Percentiles rank a stretch among this genome's conserved stretches.
Evolutionary conservation across 1,284 basidiomycete species (phyloP).

Genomic region (Laetiporus sulphureus): DNA sequence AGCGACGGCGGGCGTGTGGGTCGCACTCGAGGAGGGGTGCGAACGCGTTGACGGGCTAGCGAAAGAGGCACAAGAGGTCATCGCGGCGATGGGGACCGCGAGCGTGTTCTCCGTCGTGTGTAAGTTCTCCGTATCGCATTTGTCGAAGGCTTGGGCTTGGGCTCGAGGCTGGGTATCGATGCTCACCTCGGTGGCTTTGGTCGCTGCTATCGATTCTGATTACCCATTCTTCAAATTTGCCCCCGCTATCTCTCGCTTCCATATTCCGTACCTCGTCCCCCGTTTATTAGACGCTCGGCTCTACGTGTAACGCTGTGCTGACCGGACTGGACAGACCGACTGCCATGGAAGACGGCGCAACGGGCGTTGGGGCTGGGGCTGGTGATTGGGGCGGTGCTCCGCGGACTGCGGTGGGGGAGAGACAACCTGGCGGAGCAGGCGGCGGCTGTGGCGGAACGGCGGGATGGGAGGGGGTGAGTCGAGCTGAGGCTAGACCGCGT

Average conservation of each 20-base stretch:
- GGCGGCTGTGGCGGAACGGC: background rate
- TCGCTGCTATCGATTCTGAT: no score
- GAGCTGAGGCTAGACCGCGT: no score
- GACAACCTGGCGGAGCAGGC: slow-evolving; percentile 28
- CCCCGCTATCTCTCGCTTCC: no score
- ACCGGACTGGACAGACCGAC: slow-evolving; percentile 40
- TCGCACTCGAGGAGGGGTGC: slow-evolving; percentile 60
- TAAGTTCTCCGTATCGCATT: slow-evolving; percentile 44
- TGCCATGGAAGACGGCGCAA: slow-evolving; percentile 44
- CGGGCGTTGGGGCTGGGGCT: slow-evolving; percentile 47
- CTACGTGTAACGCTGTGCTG: slow-evolving; percentile 1
- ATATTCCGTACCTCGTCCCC: background rate
- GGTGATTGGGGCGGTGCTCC: slow-evolving; percentile 46
- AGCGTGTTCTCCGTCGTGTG: slow-evolving; percentile 53
- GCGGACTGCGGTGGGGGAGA: slow-evolving; percentile 41
- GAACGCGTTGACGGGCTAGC: slow-evolving; percentile 34
- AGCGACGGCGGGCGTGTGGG: slow-evolving; percentile 52
- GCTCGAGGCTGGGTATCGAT: no score
- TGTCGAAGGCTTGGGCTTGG: no score
- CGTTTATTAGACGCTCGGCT: no score
- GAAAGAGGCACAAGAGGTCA: slow-evolving; percentile 47
- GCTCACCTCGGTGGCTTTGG: no score
- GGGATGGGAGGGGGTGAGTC: no score
- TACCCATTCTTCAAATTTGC: no score
- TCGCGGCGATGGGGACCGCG: slow-evolving; percentile 60